phyloP scores from a whole-genome alignment of 805 yeast species.

The Yarrowia sp. region DNA sequence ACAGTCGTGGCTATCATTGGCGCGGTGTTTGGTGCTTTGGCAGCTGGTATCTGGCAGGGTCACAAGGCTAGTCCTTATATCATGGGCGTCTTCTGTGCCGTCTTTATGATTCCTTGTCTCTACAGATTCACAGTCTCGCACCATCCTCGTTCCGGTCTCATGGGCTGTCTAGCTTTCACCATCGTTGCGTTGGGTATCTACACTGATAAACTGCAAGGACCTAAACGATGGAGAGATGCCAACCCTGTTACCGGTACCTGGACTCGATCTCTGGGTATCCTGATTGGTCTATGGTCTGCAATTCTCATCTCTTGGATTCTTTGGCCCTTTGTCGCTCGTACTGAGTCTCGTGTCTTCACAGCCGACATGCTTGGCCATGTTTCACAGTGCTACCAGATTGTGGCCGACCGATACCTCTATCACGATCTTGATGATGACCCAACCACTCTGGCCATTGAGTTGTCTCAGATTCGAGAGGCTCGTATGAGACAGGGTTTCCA shows the following conservation, averaged over 20 bases:
- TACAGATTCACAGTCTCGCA: conserved; percentile 51
- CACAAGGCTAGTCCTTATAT: conserved; percentile 50
- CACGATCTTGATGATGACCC: conserved; percentile 58
- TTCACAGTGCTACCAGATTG: conserved; percentile 57
- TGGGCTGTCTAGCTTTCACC: conserved; percentile 54
- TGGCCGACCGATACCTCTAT: conserved; percentile 58
- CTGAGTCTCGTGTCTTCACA: conserved; percentile 53
- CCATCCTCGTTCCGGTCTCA: conserved; percentile 56
- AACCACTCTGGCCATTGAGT: conserved; percentile 54
- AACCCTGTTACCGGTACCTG: conserved; percentile 47
- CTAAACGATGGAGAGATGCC: conserved; percentile 30
- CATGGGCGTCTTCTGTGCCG: conserved; percentile 53
- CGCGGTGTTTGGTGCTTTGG: conserved; percentile 59
- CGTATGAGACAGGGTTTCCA: conserved; percentile 56
- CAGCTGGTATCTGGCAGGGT: conserved; percentile 53
- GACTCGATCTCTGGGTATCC: conserved; percentile 52
- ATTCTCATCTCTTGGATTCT: conserved; percentile 55
- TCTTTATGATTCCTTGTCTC: conserved; percentile 50
- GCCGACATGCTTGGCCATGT: conserved; percentile 54
- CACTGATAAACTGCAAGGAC: conserved; percentile 12
- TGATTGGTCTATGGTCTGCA: conserved; percentile 53
- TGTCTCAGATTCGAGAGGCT: conserved; percentile 58
- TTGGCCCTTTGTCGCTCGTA: conserved; percentile 59
- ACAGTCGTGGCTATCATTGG: conserved; percentile 52
- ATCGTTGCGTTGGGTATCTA: conserved; percentile 51